Evolutionary conservation across 768 basidiomycete species (phyloP).

Genomic region (Amanita phalloides): DNA sequence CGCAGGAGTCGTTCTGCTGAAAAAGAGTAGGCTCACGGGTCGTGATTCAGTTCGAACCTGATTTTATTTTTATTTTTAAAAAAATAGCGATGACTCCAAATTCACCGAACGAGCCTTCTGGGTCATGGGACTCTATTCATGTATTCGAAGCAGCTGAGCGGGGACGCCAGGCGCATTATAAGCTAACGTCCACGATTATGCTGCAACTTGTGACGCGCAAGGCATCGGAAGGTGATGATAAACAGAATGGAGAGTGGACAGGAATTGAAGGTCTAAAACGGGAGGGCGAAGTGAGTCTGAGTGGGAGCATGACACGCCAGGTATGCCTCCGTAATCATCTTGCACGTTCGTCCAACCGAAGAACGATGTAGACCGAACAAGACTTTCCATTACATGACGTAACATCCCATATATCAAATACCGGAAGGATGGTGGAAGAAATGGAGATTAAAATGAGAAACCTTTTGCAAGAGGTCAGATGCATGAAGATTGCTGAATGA

Average conservation of each 20-base stretch:
- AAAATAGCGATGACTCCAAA: slow-evolving; percentile 49
- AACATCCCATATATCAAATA: slow-evolving; percentile 84
- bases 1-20: slow-evolving; percentile 91
- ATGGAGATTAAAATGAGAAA: slow-evolving; percentile 99
- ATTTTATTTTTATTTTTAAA: neutral
- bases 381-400: slow-evolving; percentile 75
- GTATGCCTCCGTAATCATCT: slow-evolving; percentile 27
- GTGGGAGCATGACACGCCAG: slow-evolving; percentile 97
- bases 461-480: slow-evolving; percentile 72
- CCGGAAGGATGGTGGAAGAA: slow-evolving; percentile 94
- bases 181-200: slow-evolving; percentile 96
- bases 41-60: neutral
- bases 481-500: neutral
- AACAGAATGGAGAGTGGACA: slow-evolving; percentile 27
- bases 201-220: slow-evolving; percentile 68
- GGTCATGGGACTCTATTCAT: slow-evolving; percentile 97
- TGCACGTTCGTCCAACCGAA: neutral
- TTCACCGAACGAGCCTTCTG: slow-evolving; percentile 51
- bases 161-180: slow-evolving; percentile 90
- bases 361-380: slow-evolving; percentile 58
- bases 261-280: slow-evolving; percentile 37
- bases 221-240: slow-evolving; percentile 23
- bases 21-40: slow-evolving; percentile 58
- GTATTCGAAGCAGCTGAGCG: slow-evolving; percentile 94
- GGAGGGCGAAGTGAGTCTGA: slow-evolving; percentile 72